These are phyloP conservation scores for Epichloe typhina DNA, from an alignment of 2,329 filamentous ascomycete species.

Conservation along the genomic window DNA sequence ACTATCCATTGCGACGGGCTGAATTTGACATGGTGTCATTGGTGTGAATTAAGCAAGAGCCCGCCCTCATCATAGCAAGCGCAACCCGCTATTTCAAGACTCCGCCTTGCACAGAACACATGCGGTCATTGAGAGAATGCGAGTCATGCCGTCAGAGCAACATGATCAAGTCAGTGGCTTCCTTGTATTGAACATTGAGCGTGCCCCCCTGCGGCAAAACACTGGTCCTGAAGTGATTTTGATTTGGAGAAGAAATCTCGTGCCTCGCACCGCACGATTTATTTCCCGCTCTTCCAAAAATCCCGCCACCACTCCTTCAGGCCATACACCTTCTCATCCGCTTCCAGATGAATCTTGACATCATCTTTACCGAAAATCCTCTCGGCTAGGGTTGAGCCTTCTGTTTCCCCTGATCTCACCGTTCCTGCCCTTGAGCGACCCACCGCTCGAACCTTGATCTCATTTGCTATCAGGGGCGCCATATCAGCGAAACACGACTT, in stretches of 20 bases:
- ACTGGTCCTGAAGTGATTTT: too few relatives aligned
- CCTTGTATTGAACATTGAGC: too few relatives aligned
- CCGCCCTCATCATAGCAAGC: not conserved
- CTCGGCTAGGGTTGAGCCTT: constrained; percentile 42
- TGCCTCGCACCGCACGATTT: not conserved
- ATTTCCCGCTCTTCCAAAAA: constrained; percentile 35
- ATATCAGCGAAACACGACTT: constrained; percentile 73
- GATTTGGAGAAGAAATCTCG: too few relatives aligned
- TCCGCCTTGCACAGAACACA: too few relatives aligned
- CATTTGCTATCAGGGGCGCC: constrained; percentile 58
- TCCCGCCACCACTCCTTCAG: constrained; percentile 85
- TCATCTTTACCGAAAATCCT: constrained; percentile 38
- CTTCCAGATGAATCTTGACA: constrained; percentile 57
- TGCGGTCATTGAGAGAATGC: too few relatives aligned
- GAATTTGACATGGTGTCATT: not conserved
- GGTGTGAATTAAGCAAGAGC: not conserved
- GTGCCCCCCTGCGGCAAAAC: too few relatives aligned
- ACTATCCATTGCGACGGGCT: not conserved
- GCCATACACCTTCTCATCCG: constrained; percentile 64
- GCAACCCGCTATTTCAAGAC: not conserved
- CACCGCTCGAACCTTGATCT: constrained; percentile 57
- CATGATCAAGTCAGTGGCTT: too few relatives aligned
- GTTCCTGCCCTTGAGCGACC: constrained; percentile 27
- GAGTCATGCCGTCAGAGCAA: too few relatives aligned
- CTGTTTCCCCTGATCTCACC: constrained; percentile 15